Evolutionary conservation across 2,329 filamentous ascomycete species (phyloP), one percentile per base, ranked within the genome.

Genomic region (Clonostachys rosea): DNA sequence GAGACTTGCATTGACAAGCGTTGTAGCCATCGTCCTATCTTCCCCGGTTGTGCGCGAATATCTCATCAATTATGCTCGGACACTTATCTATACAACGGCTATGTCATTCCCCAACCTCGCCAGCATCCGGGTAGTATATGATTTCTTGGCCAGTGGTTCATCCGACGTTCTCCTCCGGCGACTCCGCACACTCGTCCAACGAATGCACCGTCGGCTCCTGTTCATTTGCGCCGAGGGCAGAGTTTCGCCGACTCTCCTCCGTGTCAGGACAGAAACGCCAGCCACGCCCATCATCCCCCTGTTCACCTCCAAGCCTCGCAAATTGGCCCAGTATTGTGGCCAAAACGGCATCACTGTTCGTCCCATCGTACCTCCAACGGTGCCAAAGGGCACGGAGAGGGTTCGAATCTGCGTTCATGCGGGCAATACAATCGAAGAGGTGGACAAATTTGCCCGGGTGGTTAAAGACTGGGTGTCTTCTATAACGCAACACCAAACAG

Each of bases 51-150:
- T 81, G 0, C 70, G 83, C 20, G 66, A 78, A 2, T 89, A 89
- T 52, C 70, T 90, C 45, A 77, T 89, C 62, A 90, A 91, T 58
- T 90, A 90, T 57, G 85, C 86, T 1, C 78, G 86, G n/a, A 83
- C 78, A 2, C 66, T 90, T 40, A 89, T 90, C 47, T 91, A 89
- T 61, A 89, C 86, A 0, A 89, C 86, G 0, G 83, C 84, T 33
- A 75, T 87, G 66, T 75, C 81, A 0, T 80, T 81, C 39, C 78
- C 84, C 0, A 73, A 76, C 2, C 70, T 87, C 2, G 77, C 77
- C 0, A 75, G 76, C 13, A 83, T 87, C 45, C 67, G 73, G 40
- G 71, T 77, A 0, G 71, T 75, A 0, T 87, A 85, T 56, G 69
- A 74, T 8, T 73, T 83, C 34, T 65, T 89, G n/a, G 59, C 58